Percentiles rank a stretch among this genome's conserved stretches.
Conservation (phyloP, 257 asterid genomes). For the Salvia miltiorrhiza region DNA sequence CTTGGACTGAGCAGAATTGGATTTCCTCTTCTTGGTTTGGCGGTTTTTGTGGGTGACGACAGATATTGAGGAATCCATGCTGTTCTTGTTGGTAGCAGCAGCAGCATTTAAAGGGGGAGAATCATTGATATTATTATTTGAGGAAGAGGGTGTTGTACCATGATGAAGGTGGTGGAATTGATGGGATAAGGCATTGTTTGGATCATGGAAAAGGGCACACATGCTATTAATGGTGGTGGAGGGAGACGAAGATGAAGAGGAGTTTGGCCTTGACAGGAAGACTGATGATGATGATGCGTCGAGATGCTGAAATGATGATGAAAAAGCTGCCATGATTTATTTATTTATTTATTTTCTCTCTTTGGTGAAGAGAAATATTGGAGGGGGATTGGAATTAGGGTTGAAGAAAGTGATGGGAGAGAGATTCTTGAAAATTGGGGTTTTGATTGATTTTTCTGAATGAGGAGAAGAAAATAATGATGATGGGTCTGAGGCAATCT, state of each 20-base stretch:
- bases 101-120: not conserved
- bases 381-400: conserved; percentile 22
- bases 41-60: conserved; percentile 16
- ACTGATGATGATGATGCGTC: conserved; percentile 25
- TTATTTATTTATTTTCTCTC: not conserved
- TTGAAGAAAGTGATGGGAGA: conserved; percentile 41
- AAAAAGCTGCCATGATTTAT: conserved; percentile 41
- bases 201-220: conserved; percentile 31
- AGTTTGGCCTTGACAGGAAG: conserved; percentile 19
- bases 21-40: conserved; percentile 43
- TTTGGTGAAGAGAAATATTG: not conserved
- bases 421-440: conserved; percentile 25
- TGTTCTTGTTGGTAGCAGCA: conserved; percentile 25
- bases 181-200: conserved; percentile 20
- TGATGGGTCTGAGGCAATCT: conserved; percentile 38
- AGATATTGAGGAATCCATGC: conserved; percentile 46
- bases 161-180: conserved; percentile 30
- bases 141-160: conserved; percentile 17
- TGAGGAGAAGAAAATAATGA: conserved; percentile 5
- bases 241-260: not conserved
- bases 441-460: conserved; percentile 1
- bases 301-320: conserved; percentile 30
- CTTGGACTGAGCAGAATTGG: conserved; percentile 55
- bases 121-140: not conserved
- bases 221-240: conserved; percentile 21